Evolutionary conservation across 2,329 filamentous ascomycete genomes (phyloP).

Genomic region (Mollisiaceae sp.): DNA sequence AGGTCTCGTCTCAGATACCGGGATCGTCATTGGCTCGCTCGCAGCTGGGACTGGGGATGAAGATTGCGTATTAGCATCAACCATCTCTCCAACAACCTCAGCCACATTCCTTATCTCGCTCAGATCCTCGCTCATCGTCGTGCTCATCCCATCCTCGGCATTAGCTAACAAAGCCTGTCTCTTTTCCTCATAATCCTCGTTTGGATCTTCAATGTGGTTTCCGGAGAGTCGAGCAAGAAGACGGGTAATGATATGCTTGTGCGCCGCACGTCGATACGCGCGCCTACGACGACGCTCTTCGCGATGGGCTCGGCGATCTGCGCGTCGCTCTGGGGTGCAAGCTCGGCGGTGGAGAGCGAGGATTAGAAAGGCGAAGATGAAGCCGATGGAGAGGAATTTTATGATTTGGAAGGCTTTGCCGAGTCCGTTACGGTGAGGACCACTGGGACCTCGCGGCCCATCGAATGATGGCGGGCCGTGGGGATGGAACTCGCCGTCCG

Average conservation of each 20-base stretch:
- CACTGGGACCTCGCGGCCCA: background rate
- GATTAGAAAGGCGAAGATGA: constrained; percentile 35
- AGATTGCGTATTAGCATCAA: constrained; percentile 19
- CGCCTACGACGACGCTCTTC: constrained; percentile 31
- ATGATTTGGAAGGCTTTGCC: constrained; percentile 27
- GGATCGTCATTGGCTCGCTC: background rate
- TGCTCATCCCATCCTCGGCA: constrained; percentile 33
- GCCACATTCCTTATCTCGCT: constrained; percentile 33
- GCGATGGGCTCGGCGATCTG: constrained; percentile 25
- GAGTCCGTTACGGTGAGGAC: constrained; percentile 10
- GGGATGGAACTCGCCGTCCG: background rate
- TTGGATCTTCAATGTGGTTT: constrained; percentile 17
- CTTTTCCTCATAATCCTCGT: constrained; percentile 37
- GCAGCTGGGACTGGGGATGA: constrained; percentile 3
- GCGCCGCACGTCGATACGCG: constrained; percentile 28
- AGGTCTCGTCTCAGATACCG: constrained; percentile 2
- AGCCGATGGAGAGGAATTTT: constrained; percentile 34
- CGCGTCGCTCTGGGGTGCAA: constrained; percentile 25
- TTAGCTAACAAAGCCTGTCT: constrained; percentile 24
- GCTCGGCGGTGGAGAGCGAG: constrained; percentile 32
- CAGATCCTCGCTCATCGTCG: constrained; percentile 35
- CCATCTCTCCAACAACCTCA: constrained; percentile 34
- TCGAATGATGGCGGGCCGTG: constrained; percentile 10
- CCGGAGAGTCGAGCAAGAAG: constrained; percentile 23
- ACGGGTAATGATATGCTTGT: constrained; percentile 29